phyloP scores from a whole-genome alignment of 1,284 basidiomycete species.

The Heterobasidion irregulare region DNA sequence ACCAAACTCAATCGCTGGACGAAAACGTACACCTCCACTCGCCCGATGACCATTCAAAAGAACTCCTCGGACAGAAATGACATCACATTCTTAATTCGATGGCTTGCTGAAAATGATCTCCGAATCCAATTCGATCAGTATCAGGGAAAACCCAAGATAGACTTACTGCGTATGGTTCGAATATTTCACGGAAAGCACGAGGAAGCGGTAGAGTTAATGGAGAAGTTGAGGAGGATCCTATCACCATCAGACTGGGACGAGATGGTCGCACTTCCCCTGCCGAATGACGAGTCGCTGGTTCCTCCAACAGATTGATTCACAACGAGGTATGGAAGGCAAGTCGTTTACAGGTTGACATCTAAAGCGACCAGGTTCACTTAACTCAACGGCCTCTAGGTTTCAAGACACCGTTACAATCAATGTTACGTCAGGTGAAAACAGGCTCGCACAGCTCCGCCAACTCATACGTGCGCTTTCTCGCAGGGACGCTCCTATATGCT shows the following conservation, averaged over 20 bases:
- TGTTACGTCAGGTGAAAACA: too few species aligned
- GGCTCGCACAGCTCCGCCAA: too few species aligned
- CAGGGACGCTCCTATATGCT: too few species aligned
- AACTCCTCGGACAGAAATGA: conserved; percentile 15
- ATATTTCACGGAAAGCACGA: conserved; percentile 6
- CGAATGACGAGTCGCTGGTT: background rate
- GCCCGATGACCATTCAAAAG: conserved; percentile 21
- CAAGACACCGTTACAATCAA: too few species aligned
- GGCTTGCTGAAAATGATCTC: conserved; percentile 17
- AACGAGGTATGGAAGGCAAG: too few species aligned
- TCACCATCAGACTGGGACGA: background rate
- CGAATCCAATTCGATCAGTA: conserved; percentile 21
- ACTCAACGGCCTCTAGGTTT: too few species aligned
- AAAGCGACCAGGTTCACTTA: too few species aligned
- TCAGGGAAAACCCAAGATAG: conserved; percentile 18
- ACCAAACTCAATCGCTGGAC: conserved; percentile 28
- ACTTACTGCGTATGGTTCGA: conserved; percentile 19
- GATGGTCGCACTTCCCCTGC: background rate
- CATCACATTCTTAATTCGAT: conserved; percentile 19
- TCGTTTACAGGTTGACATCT: too few species aligned
- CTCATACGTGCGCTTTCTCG: too few species aligned
- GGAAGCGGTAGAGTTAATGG: background rate
- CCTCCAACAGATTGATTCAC: background rate
- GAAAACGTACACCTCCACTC: conserved; percentile 14
- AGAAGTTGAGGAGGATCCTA: background rate